Conservation (phyloP, 2,329 filamentous ascomycete species). For the Lasiodiplodia citricola region DNA sequence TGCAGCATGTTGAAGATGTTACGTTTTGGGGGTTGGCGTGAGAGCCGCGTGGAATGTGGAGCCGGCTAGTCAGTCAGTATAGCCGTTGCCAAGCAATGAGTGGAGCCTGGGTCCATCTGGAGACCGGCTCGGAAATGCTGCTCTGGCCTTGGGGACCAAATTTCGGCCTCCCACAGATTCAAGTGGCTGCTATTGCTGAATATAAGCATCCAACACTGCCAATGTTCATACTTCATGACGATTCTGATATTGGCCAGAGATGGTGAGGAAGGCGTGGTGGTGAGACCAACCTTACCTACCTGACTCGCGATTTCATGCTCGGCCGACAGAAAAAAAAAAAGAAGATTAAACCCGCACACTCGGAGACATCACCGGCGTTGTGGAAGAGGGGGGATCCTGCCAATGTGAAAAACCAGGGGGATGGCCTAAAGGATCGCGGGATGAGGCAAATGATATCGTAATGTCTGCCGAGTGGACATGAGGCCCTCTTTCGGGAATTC, state of each 20-base stretch:
- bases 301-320: conserved; percentile 3
- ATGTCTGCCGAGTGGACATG: too few relatives aligned
- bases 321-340: neutral
- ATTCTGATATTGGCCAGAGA: neutral
- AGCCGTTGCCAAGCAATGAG: neutral
- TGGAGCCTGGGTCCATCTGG: neutral
- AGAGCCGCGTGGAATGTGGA: conserved; percentile 3
- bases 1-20: neutral
- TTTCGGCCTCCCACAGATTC: neutral
- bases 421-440: neutral
- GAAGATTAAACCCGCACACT: neutral
- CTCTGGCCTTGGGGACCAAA: too few relatives aligned
- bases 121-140: neutral
- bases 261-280: neutral
- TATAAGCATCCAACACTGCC: neutral
- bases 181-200: neutral
- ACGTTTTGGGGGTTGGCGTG: neutral
- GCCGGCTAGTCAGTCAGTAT: conserved; percentile 9
- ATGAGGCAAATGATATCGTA: too few relatives aligned
- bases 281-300: neutral
- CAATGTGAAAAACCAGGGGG: neutral
- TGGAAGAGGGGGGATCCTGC: neutral
- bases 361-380: neutral
- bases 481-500: too few relatives aligned
- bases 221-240: neutral